Conservation (phyloP, 1,284 basidiomycete species). For the Ceratobasidium sp. region DNA sequence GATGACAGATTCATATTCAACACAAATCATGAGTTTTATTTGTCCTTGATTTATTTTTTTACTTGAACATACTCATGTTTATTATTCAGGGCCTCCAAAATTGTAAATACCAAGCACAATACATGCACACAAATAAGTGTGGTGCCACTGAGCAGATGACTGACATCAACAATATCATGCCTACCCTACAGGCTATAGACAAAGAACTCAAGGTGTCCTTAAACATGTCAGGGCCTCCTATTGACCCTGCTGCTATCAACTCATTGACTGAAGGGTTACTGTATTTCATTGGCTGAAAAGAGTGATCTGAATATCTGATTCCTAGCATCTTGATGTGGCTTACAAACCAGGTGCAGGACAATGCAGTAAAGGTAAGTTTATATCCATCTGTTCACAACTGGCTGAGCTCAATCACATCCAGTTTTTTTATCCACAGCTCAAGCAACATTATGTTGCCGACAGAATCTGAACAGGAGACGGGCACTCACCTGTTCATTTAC, state of each 20-base stretch:
- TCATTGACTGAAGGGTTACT: not conserved
- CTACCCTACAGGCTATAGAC: not conserved
- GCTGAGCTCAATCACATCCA: not conserved
- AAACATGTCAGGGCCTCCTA: not conserved
- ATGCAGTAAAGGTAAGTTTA: slow-evolving; percentile 17
- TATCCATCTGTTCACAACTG: no score
- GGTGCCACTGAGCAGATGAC: slow-evolving; percentile 15
- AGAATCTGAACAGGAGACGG: no score
- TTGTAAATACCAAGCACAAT: slow-evolving; percentile 44
- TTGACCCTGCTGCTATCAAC: not conserved
- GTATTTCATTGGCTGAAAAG: slow-evolving; percentile 12
- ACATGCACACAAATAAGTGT: slow-evolving; percentile 13
- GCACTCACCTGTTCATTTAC: slow-evolving; percentile 57
- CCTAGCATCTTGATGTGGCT: slow-evolving; percentile 10
- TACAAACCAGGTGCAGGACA: not conserved
- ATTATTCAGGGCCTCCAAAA: slow-evolving; percentile 50
- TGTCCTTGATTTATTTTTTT: no score
- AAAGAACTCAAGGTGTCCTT: not conserved
- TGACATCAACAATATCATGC: not conserved
- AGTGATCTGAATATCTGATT: slow-evolving; percentile 17
- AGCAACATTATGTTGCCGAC: slow-evolving; percentile 53
- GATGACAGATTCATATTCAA: slow-evolving; percentile 53
- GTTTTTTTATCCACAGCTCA: slow-evolving; percentile 30
- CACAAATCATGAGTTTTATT: slow-evolving; percentile 51
- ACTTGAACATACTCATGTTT: no score